These are phyloP conservation scores for Arachis hypogaea DNA, from an alignment of 306 rosid genomes.

Conservation along the genomic window DNA sequence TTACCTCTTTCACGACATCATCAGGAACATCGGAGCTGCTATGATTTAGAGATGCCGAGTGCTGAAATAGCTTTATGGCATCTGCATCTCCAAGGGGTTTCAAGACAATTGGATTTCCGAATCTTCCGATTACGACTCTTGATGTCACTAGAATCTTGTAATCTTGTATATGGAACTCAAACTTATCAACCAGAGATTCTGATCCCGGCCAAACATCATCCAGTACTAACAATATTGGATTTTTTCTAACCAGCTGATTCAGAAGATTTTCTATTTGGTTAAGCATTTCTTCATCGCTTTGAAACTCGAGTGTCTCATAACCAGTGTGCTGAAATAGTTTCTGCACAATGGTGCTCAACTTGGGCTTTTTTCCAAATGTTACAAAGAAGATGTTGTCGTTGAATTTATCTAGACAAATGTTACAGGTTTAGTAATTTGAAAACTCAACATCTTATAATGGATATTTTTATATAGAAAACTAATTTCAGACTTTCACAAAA, in stretches of 20 bases:
- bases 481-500: neutral
- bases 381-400: slow-evolving; percentile 54
- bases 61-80: slow-evolving; percentile 51
- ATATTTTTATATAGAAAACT: neutral
- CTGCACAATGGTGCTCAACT: slow-evolving; percentile 45
- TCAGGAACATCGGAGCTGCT: slow-evolving; percentile 37
- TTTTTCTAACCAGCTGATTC: slow-evolving; percentile 13
- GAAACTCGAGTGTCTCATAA: slow-evolving; percentile 35
- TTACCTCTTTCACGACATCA: slow-evolving; percentile 51
- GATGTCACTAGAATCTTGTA: slow-evolving; percentile 72
- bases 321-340: slow-evolving; percentile 46
- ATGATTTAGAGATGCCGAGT: slow-evolving; percentile 46
- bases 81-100: slow-evolving; percentile 43
- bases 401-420: slow-evolving; percentile 50
- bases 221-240: slow-evolving; percentile 53
- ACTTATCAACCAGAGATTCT: slow-evolving; percentile 52
- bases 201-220: slow-evolving; percentile 64
- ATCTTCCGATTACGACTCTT: slow-evolving; percentile 47
- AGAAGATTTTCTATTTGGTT: slow-evolving; percentile 44
- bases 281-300: slow-evolving; percentile 38
- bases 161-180: slow-evolving; percentile 40
- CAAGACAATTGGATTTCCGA: slow-evolving; percentile 36
- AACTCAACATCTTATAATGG: neutral
- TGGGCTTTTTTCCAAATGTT: slow-evolving; percentile 43
- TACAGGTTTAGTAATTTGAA: slow-evolving; percentile 25